Base-by-base conservation (phyloP, 225 moss, liverwort and hornwort genomes). In the Anthoceros angustus region DNA sequence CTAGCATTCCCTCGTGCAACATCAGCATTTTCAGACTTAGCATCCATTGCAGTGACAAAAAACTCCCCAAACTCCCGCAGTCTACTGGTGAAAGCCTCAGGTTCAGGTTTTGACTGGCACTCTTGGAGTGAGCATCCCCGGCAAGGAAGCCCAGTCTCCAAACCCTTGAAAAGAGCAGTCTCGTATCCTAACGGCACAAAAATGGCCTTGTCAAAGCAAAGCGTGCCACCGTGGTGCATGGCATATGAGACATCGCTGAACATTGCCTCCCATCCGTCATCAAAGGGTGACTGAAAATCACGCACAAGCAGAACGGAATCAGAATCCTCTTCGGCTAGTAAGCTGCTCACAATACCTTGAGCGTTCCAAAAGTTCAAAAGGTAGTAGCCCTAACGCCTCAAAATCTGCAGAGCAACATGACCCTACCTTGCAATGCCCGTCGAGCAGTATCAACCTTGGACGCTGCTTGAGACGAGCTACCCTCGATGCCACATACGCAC, bases 121-220 rank as follows among this genome's bases (percentile, higher is more conserved):
- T 81, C 72, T 68, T 74, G 76, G 5, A 81, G 75, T 25, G 87
- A 73, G 64, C 64, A 68, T 64, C 82, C 82, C 39, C 42, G 18
- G 63, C 82, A 82, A 14, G 42, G 61, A 79, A 92, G 46, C 68
- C 78, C 42, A 73, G 76, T 43, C 39, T 74, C 18, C 69, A 80
- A 73, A 79, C 81, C 40, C 72, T 78, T 98, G 81, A 98, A 89
- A 49, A 98, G 82, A 8, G 95, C 88, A 8, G 80, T 80, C 66
- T 88, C 86, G 43, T 92, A 98, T 10, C 95, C 95, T 70, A 98
- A 62, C n/a, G 95, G 95, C 16, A 85, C 92, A 74, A 98, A 92
- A 49, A 98, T 87, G 63, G 85, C 77, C 72, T 91, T 91, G 39
- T 98, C 95, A 65, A 98, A 98, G 80, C 95, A 98, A 60, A 98